Base-by-base conservation (phyloP, 2,329 filamentous ascomycete species). In the Teratosphaeria zuluensis region DNA sequence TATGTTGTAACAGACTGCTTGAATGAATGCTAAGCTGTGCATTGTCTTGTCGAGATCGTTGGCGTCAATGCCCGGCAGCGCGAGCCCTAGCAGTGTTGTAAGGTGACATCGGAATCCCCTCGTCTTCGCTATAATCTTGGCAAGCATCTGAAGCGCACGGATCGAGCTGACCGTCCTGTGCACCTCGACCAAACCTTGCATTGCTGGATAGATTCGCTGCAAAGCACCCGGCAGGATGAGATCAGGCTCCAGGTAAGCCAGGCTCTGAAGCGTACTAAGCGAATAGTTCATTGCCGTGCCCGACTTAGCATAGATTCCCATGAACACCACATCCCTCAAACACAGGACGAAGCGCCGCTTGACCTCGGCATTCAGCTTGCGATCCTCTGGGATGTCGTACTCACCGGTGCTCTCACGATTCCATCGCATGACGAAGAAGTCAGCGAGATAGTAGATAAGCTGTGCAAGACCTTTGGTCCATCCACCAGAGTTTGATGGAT, bases 41-140 rank as follows among this genome's bases (percentile, higher is more conserved):
- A 96, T 83, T 0, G 94, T 97, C 79, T 99, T 99, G 70, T 94
- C 92, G 30, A 99, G 78, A 74, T 99, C 94, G 70, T 99, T 99
- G 63, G 95, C 92, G 74, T 99, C 95, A 59, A 99, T 95, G 24
- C 94, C 95, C 0, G 95, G 95, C 33, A 99, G 78, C 4, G 92
- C 90, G 60, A 99, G 80, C 4, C 92, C 94, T n/a, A 99, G 78
- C 38, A 99, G 78, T 0, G 92, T 92, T 1, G 94, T 99, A 63
- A 99, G 86, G 72, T 99, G 94, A 69, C 94, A 97, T 61, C 94
- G 84, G 72, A 94, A 96, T n/a, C 94, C 94, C 74, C 95, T 97
- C 48, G 91, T 90, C 70, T 89, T 87, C 14, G 91, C 86, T 83
- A 99, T 95, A 67, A 92, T 84, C 70, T 91, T 90, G 63, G 92